Conservation (phyloP, 305 asterid genomes). For the Fraxinus latifolia region DNA sequence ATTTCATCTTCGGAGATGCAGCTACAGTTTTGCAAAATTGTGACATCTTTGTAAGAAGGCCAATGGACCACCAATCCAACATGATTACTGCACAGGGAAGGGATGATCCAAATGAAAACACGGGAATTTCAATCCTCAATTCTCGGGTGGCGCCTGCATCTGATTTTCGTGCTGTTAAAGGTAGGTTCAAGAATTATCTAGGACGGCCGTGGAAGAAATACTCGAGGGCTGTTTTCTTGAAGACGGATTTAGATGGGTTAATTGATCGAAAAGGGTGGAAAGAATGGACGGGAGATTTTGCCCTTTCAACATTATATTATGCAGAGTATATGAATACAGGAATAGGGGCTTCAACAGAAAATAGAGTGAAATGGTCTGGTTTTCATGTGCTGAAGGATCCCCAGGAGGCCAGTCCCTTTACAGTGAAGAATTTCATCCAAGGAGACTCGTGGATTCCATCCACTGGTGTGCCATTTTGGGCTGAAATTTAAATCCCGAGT, state of each 20-base stretch:
- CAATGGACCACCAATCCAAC: conserved; percentile 59
- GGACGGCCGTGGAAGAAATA: conserved; percentile 72
- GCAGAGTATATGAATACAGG: conserved; percentile 68
- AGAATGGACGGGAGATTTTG: conserved; percentile 58
- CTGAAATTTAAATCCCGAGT: conserved; percentile 8
- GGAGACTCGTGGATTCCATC: conserved; percentile 66
- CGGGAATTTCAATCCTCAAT: conserved; percentile 50
- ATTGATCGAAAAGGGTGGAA: conserved; percentile 56
- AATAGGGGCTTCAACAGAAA: conserved; percentile 42
- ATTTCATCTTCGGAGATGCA: conserved; percentile 73
- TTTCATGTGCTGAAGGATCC: conserved; percentile 46
- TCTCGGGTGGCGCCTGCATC: conserved; percentile 42
- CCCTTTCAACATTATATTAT: conserved; percentile 60
- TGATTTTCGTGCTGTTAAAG: conserved; percentile 30
- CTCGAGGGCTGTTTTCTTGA: conserved; percentile 53
- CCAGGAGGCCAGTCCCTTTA: conserved; percentile 38
- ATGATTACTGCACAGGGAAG: conserved; percentile 70
- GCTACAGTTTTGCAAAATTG: conserved; percentile 53
- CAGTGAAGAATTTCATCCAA: conserved; percentile 45
- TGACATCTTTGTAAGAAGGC: conserved; percentile 47
- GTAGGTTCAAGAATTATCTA: conserved; percentile 40
- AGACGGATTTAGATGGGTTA: conserved; percentile 54
- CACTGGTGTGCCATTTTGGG: conserved; percentile 56
- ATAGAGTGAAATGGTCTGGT: conserved; percentile 69
- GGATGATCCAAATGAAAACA: conserved; percentile 47